Evolutionary conservation across 495 filamentous ascomycete genomes (phyloP), one percentile per base, ranked within the genome.

Genomic region (Trichoderma erinaceum): DNA sequence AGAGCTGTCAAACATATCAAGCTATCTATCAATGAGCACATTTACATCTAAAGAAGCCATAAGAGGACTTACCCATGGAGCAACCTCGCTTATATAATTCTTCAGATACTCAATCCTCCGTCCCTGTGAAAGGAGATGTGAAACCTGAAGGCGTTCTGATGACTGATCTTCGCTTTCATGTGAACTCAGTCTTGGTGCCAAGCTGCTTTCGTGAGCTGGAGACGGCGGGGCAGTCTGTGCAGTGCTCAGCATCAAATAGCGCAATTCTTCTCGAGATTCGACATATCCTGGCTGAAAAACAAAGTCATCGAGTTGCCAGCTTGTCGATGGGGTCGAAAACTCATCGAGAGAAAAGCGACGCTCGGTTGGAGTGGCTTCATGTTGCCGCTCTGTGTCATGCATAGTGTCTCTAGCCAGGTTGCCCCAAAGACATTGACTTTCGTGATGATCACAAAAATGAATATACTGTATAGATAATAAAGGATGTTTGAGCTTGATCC

Each of bases 1-100:
- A 21, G 38, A 52, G 25, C 66, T 64, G 38, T 71, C 70, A 65
- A 71, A 71, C 65, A 70, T 71, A 38, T 71, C 70, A n/a, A 71
- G 68, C 67, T 68, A 38, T 48, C 2, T 12, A 11, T 2, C 16
- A 18, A 46, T 43, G 7, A 67, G 29, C 13, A 44, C 18, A 50
- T 27, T 67, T 25, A 11, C 3, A 48, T 13, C 23, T 58, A 0
- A 27, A 27, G 18, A 16, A 27, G 21, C 12, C 11, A n/a, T 4
- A 56, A 21, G 8, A 7, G 4, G 29, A 64, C 66, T 10, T 18
- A 68, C 67, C 67, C 67, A 68, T 25, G 67, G 67, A 2, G 67
- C 67, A n/a, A 68, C 67, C 29, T 68, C 6, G 29, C 58, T 63
- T 7, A 68, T 64, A 18, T 68, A 68, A 41, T 68, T 68, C 27